phyloP scores from a whole-genome alignment of 2,329 filamentous ascomycete genomes.

The Elsinoe arachidis region DNA sequence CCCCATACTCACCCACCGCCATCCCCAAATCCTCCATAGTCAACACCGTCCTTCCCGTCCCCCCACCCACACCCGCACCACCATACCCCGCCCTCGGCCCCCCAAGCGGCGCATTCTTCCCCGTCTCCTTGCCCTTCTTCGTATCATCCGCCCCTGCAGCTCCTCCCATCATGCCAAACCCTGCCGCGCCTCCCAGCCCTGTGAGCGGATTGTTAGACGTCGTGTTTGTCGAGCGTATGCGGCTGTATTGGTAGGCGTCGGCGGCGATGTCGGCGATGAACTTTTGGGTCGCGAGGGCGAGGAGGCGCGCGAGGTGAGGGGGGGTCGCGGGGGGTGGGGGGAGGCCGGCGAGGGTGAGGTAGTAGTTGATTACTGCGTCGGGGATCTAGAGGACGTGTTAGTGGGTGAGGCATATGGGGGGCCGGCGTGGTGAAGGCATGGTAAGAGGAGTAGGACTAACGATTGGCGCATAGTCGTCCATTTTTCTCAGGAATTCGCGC shows the following conservation, averaged over 20 bases:
- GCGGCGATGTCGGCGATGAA: constrained; percentile 97
- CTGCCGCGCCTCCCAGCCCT: constrained; percentile 66
- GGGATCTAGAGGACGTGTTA: constrained; percentile 59
- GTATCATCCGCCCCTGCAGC: constrained; percentile 45
- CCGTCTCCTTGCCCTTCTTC: constrained; percentile 33
- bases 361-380: constrained; percentile 95
- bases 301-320: constrained; percentile 78
- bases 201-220: constrained; percentile 88
- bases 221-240: constrained; percentile 86
- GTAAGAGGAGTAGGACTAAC: constrained; percentile 47
- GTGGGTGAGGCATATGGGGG: neutral
- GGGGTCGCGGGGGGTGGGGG: constrained; percentile 88
- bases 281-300: constrained; percentile 96
- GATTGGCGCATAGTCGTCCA: constrained; percentile 97
- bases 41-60: constrained; percentile 83
- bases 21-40: constrained; percentile 99
- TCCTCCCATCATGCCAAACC: constrained; percentile 55
- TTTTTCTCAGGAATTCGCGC: constrained; percentile 87
- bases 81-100: constrained; percentile 50
- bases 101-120: constrained; percentile 36
- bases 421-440: neutral
- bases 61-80: constrained; percentile 80
- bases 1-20: constrained; percentile 94
- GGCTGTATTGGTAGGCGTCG: constrained; percentile 94
- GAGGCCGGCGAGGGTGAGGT: constrained; percentile 90